Conservation (phyloP, 768 basidiomycete species). For the Multifurca ochricompacta region DNA sequence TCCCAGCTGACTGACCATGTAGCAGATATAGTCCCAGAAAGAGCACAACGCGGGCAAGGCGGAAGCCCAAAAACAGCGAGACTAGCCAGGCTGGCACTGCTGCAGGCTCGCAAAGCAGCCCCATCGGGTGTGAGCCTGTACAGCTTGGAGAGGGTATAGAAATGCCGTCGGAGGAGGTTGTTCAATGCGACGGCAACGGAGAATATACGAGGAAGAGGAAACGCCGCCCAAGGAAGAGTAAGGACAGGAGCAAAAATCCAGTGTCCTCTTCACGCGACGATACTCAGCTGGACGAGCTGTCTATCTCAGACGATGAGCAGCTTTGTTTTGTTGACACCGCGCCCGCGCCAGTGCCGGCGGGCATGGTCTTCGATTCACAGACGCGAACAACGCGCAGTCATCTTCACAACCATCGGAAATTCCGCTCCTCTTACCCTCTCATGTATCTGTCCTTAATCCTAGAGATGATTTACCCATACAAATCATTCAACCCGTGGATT, state of each 20-base stretch:
- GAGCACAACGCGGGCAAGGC: background rate
- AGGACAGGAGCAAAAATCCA: background rate
- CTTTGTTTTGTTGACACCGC: conserved; percentile 47
- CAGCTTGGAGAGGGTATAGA: background rate
- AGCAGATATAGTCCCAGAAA: background rate
- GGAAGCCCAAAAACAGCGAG: conserved; percentile 13
- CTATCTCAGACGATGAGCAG: background rate
- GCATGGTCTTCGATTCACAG: conserved; percentile 21
- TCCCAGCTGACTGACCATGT: background rate
- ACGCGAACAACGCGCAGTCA: conserved; percentile 3
- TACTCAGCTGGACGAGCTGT: background rate
- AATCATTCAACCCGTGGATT: conserved; percentile 38
- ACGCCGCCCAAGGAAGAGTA: conserved; percentile 12
- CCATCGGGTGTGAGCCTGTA: background rate
- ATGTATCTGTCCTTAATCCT: conserved; percentile 51
- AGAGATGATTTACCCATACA: conserved; percentile 33
- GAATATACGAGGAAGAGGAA: conserved; percentile 5
- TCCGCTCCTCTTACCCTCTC: conserved; percentile 53
- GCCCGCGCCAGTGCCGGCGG: conserved; percentile 31
- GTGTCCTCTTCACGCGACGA: background rate
- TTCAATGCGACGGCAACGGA: background rate
- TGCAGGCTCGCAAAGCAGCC: background rate
- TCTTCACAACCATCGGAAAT: background rate
- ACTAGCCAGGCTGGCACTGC: background rate
- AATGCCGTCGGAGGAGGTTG: background rate